Evolutionary conservation across 495 filamentous ascomycete species (phyloP), one percentile per base, ranked within the genome.

Genomic region (Cenococcum geophilum): DNA sequence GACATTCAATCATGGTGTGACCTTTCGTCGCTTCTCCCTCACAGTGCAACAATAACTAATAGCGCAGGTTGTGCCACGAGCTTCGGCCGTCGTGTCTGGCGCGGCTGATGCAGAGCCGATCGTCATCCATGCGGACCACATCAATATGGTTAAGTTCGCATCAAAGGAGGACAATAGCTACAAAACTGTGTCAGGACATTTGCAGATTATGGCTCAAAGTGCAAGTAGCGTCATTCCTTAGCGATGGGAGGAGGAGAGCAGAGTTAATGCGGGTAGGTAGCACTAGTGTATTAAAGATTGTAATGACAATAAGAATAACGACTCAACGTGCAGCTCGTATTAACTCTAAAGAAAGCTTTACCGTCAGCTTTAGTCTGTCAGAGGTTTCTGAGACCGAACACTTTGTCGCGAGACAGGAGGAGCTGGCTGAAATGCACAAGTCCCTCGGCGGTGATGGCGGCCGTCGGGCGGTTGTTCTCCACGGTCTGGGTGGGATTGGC

Each of bases 131-230:
- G 64, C 62, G 45, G 58, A 76, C 49, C 75, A 77, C 64, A 70
- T 36, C 10, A 61, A 71, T 18, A 76, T 77, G 70, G 69, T 73
- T 40, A 75, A 71, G 60, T 77, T 75, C 57, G 10, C 52, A 21
- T 54, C 57, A 22, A 58, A 57, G 32, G 55, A 61, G 22, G 65
- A 74, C 58, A 61, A 61, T 20, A 67, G 55, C 9, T 77, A 71
- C 48, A 65, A 59, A 32, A 70, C 22, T 32, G 66, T 72, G 10
- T 67, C 69, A 23, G 67, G 49, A 16, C 63, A 71, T 57, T 59
- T 74, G 40, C 10, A 22, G 1, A 25, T 70, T 25, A 73, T 74
- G 69, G 63, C 32, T 55, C 21, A 51, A 27, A 57, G 48, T 43
- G 64, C 64, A 43, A 35, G 55, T 37, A 43, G 22, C 27, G 57